Base-by-base conservation (phyloP, 2,329 filamentous ascomycete genomes). In the Penicillium italicum region DNA sequence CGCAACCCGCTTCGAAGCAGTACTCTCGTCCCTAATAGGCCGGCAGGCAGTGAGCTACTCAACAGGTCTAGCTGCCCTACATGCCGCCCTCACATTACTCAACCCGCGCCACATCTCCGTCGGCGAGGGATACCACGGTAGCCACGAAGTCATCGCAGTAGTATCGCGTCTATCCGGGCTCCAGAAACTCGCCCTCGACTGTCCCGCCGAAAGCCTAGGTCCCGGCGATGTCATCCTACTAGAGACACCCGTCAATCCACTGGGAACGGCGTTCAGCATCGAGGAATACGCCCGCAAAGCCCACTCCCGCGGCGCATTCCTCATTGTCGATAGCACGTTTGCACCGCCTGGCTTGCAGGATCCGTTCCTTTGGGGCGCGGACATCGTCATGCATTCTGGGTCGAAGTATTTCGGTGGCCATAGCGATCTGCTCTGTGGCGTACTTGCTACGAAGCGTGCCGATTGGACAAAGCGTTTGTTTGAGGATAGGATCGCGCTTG, bases 371-470 rank as follows among this genome's bases (percentile, higher is more conserved):
- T 86, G 82, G 70, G 91, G 90, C 38, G 91, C 88, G 33, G 92
- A 97, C 74, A 76, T 91, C 3, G 84, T 96, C n/a, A 88, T 97
- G 89, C 93, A 97, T 75, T 87, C 83, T 53, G 93, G 91, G 5
- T 96, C 91, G 16, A 97, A 97, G 80, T 97, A 97, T 75, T 83
- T 97, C 62, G 93, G 93, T 28, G 93, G 93, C 0, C 93, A 97
- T 75, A 92, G 87, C 60, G 93, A 97, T 75, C 82, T 97, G 83
- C 82, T 97, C 8, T 94, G 90, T 69, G 93, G 93, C 12, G 85
- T 94, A 24, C 75, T 97, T 43, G 82, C 85, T 0, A 80, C 90
- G 1, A 53, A 58, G 16, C n/a, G 77, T 79, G 53, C 58, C 45
- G 78, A 76, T 5, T 89, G 86, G 86, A 69, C 84, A 22, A 70